Evolutionary conservation across 164 flowering plant genomes (phyloP), one percentile per base, ranked within the genome.

Genomic region (Vitis amurensis): DNA sequence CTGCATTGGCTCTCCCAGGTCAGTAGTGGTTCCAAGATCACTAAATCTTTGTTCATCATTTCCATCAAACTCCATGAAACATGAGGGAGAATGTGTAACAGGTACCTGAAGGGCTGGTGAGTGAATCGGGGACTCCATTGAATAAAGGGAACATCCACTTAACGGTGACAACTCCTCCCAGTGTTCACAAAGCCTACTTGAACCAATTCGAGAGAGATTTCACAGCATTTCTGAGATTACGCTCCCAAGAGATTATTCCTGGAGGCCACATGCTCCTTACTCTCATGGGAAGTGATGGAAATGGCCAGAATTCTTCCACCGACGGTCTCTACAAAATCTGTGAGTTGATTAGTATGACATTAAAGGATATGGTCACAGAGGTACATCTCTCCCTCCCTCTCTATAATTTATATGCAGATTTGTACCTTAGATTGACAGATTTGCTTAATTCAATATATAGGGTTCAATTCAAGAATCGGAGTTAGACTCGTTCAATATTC

Each of bases 321-420:
- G 27, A 0, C 15, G 15, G 50, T 29, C 29, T 19, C 8, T 23
- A 7, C 14, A 23, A 11, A 3, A 8, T 27, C 4, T 37, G 48
- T 52, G 75, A 57, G 15, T 31, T 72, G 1, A 2, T 72, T 0
- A 70, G 70, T 10, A 51, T 50, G 44, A 16, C 12, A 5, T 13
- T 72, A 1, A 31, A 59, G n/a, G 70, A 72, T 53, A 72, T 72
- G 74, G 74, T 66, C 17, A 14, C 15, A 44, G 70, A 72, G 75
- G 70, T 72, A 72, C 27, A 0, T 11, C 27, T 23, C 27, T 23
- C 27, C 27, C 27, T 23, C 27, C 27, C 27, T 23, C 27, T 23
- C 27, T 23, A 23, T 23, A 23, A 23, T 23, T 1, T 23, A 4
- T 27, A 23, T 23, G 27, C 48, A 23, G 27, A 23, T 23, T 23